Percentiles rank a stretch among this genome's conserved stretches.
These are phyloP conservation scores for Podospora tetraspora DNA, from an alignment of 495 filamentous ascomycete genomes.

Conservation along the genomic window DNA sequence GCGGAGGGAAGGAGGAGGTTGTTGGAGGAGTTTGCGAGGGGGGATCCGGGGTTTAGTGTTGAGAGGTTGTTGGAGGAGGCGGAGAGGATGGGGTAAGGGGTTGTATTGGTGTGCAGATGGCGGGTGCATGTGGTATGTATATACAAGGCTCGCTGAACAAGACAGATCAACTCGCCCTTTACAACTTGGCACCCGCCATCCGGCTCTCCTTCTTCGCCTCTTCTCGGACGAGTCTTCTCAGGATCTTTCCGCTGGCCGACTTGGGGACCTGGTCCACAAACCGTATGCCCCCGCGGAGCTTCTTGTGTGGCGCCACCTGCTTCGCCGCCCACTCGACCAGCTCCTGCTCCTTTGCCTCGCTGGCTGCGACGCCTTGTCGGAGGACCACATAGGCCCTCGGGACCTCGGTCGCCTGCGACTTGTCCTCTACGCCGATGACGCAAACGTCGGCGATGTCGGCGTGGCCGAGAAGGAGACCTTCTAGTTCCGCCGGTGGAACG, in stretches of 20 bases:
- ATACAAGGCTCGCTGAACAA: background rate
- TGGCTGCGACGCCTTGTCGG: slow-evolving; percentile 42
- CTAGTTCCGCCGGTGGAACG: slow-evolving; percentile 81
- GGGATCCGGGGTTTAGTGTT: slow-evolving; percentile 72
- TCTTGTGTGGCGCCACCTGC: slow-evolving; percentile 38
- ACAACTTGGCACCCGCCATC: slow-evolving; percentile 31
- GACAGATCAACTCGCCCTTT: background rate
- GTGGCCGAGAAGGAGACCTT: slow-evolving; percentile 69
- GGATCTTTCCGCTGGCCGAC: slow-evolving; percentile 80
- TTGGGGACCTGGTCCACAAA: slow-evolving; percentile 84
- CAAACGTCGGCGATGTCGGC: slow-evolving; percentile 74
- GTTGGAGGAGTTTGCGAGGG: slow-evolving; percentile 73
- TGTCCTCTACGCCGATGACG: slow-evolving; percentile 74
- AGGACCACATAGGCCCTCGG: slow-evolving; percentile 79
- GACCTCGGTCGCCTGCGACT: slow-evolving; percentile 68
- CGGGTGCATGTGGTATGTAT: background rate
- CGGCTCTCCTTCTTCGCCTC: slow-evolving; percentile 34
- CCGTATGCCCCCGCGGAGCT: slow-evolving; percentile 71
- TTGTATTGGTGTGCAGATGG: background rate
- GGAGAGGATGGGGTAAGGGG: slow-evolving; percentile 60
- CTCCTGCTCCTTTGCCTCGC: slow-evolving; percentile 53
- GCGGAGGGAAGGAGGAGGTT: slow-evolving; percentile 53
- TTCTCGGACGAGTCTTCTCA: slow-evolving; percentile 61
- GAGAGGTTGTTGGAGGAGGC: slow-evolving; percentile 81
- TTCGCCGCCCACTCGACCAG: slow-evolving; percentile 58